phyloP scores from a whole-genome alignment of 2,329 filamentous ascomycete species.

The Hypomyces perniciosus region DNA sequence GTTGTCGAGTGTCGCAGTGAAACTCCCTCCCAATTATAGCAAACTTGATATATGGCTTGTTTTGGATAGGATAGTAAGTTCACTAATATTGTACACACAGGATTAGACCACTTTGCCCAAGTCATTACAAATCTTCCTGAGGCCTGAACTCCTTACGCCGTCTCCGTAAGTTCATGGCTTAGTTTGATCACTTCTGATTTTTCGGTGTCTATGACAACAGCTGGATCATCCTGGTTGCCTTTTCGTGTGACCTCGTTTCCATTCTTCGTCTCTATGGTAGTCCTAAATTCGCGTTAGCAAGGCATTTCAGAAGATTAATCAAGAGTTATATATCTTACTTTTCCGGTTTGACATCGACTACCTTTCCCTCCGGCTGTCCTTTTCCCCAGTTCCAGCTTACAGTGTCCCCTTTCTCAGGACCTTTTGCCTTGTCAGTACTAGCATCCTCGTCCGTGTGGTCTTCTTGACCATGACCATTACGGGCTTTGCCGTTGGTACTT shows the following conservation, averaged over 20 bases:
- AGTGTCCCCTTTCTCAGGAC: slow-evolving; percentile 34
- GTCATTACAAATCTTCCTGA: neutral
- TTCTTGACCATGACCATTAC: neutral
- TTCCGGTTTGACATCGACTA: slow-evolving; percentile 38
- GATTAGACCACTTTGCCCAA: too few species aligned
- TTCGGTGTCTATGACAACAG: slow-evolving; percentile 37
- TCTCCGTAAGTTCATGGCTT: slow-evolving; percentile 33
- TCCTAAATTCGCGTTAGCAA: slow-evolving; percentile 18
- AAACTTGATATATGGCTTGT: too few species aligned
- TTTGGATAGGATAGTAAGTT: too few species aligned
- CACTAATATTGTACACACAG: too few species aligned
- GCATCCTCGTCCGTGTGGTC: neutral
- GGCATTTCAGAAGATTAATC: neutral
- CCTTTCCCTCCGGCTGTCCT: slow-evolving; percentile 38
- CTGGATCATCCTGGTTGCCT: slow-evolving; percentile 35
- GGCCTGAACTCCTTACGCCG: neutral
- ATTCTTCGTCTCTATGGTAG: slow-evolving; percentile 35
- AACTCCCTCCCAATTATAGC: too few species aligned
- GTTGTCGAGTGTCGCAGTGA: too few species aligned
- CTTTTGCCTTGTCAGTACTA: slow-evolving; percentile 18
- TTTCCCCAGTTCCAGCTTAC: slow-evolving; percentile 43
- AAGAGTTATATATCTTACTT: slow-evolving; percentile 25
- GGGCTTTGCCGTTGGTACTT: slow-evolving; percentile 1
- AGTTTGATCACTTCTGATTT: slow-evolving; percentile 38
- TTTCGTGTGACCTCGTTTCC: slow-evolving; percentile 36